Conservation (phyloP, 805 yeast genomes). For the Saccharomycopsis oosterbeekiorum region DNA sequence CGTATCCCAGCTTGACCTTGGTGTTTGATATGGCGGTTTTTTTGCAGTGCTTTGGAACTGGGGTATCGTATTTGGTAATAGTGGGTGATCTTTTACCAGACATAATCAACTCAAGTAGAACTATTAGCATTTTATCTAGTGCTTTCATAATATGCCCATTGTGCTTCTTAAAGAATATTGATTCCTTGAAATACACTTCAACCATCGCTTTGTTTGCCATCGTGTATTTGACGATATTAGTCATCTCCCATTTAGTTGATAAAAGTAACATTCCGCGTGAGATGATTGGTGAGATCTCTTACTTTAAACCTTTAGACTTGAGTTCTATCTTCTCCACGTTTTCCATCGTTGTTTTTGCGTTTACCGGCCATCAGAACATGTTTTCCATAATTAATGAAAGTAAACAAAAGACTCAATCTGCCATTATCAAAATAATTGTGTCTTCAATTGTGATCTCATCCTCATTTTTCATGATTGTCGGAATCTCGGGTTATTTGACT, state of each 20-base stretch:
- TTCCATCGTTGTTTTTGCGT: conserved; percentile 70
- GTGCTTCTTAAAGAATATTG: conserved; percentile 50
- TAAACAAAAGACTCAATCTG: conserved; percentile 40
- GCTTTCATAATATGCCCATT: conserved; percentile 50
- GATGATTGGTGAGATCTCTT: conserved; percentile 34
- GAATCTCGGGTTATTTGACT: conserved; percentile 60
- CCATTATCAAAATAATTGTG: conserved; percentile 35
- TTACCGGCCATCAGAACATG: conserved; percentile 74
- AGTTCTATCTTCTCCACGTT: conserved; percentile 49
- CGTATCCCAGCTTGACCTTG: conserved; percentile 61
- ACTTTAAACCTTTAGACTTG: conserved; percentile 33
- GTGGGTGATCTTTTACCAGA: conserved; percentile 72
- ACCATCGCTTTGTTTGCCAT: conserved; percentile 61
- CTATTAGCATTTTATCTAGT: conserved; percentile 38
- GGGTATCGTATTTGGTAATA: conserved; percentile 58
- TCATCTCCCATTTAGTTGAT: conserved; percentile 38
- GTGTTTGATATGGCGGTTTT: conserved; percentile 69
- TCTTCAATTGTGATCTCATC: conserved; percentile 46
- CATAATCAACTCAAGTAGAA: conserved; percentile 35
- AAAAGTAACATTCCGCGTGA: conserved; percentile 34
- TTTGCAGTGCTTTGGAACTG: conserved; percentile 73
- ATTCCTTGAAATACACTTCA: conserved; percentile 61
- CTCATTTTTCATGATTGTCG: conserved; percentile 50
- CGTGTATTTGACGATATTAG: conserved; percentile 47
- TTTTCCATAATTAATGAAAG: conserved; percentile 68